Conservation (phyloP, 192 early-diverging fungal genomes). For the Umbelopsis sp. region DNA sequence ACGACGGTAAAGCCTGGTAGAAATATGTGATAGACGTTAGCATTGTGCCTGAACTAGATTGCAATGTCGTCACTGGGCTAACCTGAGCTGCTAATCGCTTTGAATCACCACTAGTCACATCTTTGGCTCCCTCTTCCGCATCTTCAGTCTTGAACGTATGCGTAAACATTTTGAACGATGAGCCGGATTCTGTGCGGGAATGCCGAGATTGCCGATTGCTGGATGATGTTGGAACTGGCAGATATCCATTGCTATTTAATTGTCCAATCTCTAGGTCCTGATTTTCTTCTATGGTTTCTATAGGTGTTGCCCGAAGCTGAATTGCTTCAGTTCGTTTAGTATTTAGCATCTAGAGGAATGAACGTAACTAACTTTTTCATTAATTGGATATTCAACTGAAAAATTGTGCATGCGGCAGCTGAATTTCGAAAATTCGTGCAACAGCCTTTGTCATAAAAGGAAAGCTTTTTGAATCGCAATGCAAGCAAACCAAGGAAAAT, state of each 20-base stretch:
- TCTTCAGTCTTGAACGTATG: not conserved
- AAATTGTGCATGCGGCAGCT: not conserved
- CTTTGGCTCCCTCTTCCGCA: not conserved
- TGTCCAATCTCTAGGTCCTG: constrained; percentile 1
- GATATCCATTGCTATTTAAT: not conserved
- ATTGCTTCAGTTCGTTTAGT: not conserved
- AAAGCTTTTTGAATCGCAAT: not conserved
- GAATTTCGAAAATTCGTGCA: constrained; percentile 3
- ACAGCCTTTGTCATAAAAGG: not conserved
- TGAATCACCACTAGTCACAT: not conserved
- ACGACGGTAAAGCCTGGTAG: constrained; percentile 59
- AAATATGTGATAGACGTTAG: not conserved
- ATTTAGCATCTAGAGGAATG: not conserved
- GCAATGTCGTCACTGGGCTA: not conserved
- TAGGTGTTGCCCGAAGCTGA: constrained; percentile 17
- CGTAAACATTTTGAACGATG: constrained; percentile 15
- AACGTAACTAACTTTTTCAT: not conserved
- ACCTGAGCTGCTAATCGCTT: not conserved
- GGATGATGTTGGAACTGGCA: constrained; percentile 13
- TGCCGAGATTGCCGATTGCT: constrained; percentile 15
- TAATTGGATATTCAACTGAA: not conserved
- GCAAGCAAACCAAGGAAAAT: not conserved
- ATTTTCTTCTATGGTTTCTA: constrained; percentile 14
- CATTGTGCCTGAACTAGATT: not conserved
- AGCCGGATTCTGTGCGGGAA: constrained; percentile 10